Conservation (phyloP, 1,139 yeast genomes). For the Lodderomyces elongisporus region DNA sequence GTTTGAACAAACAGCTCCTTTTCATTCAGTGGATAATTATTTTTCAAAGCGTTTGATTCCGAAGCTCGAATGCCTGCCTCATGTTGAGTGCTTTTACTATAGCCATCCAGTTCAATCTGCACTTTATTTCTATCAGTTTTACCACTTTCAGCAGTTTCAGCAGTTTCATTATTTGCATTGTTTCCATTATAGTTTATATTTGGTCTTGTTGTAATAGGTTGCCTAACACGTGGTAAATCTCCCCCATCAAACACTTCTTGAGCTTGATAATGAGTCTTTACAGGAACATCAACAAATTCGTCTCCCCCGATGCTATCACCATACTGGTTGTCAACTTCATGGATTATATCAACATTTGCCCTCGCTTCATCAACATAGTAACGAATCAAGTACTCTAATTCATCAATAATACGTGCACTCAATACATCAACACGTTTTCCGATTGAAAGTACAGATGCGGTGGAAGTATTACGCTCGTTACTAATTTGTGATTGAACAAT, state of each 20-base stretch:
- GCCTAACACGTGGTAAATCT: not conserved
- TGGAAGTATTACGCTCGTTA: not conserved
- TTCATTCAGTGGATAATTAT: slow-evolving; percentile 34
- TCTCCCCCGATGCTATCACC: slow-evolving; percentile 3
- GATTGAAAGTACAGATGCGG: slow-evolving; percentile 14
- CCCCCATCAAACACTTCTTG: too few relatives aligned
- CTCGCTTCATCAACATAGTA: slow-evolving; percentile 26
- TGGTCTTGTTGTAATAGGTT: too few relatives aligned
- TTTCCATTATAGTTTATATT: slow-evolving; percentile 7
- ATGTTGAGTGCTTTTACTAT: too few relatives aligned
- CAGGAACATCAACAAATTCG: slow-evolving; percentile 13
- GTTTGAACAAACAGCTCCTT: slow-evolving; percentile 8
- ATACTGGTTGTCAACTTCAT: slow-evolving; percentile 16
- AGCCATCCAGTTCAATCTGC: too few relatives aligned
- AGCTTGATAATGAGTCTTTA: too few relatives aligned
- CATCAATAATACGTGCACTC: slow-evolving; percentile 76
- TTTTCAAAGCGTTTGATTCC: slow-evolving; percentile 35
- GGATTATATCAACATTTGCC: slow-evolving; percentile 21
- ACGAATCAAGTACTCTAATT: slow-evolving; percentile 48
- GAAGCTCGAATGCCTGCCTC: too few relatives aligned
- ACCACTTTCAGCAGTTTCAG: slow-evolving; percentile 7
- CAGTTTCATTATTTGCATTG: slow-evolving; percentile 8
- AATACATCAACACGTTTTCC: slow-evolving; percentile 61
- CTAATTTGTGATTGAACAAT: not conserved
- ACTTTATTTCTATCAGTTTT: slow-evolving; percentile 34